Percentiles rank a stretch among this genome's conserved stretches.
phyloP scores from a whole-genome alignment of 768 basidiomycete genomes.

The Hericium erinaceus region DNA sequence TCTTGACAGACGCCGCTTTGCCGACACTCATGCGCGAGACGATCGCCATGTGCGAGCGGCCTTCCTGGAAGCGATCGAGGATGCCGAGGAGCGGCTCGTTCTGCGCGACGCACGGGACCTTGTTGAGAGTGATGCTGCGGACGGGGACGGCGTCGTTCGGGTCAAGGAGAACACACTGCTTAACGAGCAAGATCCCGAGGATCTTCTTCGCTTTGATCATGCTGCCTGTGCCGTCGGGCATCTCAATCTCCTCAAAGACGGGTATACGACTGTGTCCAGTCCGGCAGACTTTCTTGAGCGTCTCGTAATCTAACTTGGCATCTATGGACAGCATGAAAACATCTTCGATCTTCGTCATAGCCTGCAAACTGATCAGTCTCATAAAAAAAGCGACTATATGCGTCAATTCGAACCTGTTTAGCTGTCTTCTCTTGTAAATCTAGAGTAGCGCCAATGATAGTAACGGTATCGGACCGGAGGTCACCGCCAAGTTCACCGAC shows the following conservation, averaged over 20 bases:
- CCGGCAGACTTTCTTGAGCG: slow-evolving; percentile 29
- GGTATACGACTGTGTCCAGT: slow-evolving; percentile 17
- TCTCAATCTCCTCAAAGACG: slow-evolving; percentile 15
- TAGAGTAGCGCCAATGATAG: slow-evolving; percentile 83
- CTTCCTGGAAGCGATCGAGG: slow-evolving; percentile 84
- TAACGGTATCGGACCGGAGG: slow-evolving; percentile 76
- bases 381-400: too few relatives aligned
- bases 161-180: slow-evolving; percentile 82
- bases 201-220: slow-evolving; percentile 68
- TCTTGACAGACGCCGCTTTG: slow-evolving; percentile 68
- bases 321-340: slow-evolving; percentile 89
- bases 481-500: slow-evolving; percentile 74
- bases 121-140: slow-evolving; percentile 76
- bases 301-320: slow-evolving; percentile 71
- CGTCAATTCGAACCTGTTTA: slow-evolving; percentile 26
- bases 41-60: slow-evolving; percentile 87
- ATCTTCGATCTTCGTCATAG: slow-evolving; percentile 72
- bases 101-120: slow-evolving; percentile 77
- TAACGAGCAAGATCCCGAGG: slow-evolving; percentile 78
- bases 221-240: slow-evolving; percentile 11
- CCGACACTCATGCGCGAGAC: slow-evolving; percentile 36
- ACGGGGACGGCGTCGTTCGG: slow-evolving; percentile 83
- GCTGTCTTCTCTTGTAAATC: slow-evolving; percentile 85
- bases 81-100: slow-evolving; percentile 81
- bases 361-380: slow-evolving; percentile 23